Base-by-base conservation (phyloP, 495 filamentous ascomycete genomes). In the Lophiostoma macrostomum region DNA sequence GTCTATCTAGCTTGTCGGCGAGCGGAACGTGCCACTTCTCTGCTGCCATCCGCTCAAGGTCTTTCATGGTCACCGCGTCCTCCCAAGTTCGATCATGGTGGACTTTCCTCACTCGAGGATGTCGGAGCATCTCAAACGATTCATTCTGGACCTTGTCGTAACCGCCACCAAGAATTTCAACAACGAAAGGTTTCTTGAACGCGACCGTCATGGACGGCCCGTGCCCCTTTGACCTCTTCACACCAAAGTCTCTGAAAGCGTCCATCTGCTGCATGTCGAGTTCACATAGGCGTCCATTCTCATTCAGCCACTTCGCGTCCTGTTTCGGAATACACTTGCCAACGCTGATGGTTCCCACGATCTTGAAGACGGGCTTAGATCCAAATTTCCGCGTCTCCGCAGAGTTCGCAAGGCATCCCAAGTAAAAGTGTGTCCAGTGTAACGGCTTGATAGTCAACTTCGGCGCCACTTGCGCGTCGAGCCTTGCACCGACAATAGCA, bases 341-440 rank as follows among this genome's bases (percentile, higher is more conserved):
- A 31, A 48, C 44, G 0, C 65, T 74, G 29, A 87, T 67, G 10
- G 72, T 69, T 45, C 79, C 81, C n/a, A 91, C 75, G 4, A 91
- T 69, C 39, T 78, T 73, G 58, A 86, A 91, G 11, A 58, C 69
- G 7, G 87, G 86, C 25, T 68, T 76, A 19, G 73, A 74, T 2
- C 69, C 66, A 46, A 69, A 73, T 6, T 76, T 14, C 16, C 51
- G 71, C 1, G 86, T 79, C n/a, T 76, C 77, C 1, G 80, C 74
- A 61, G 83, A 85, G 53, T 95, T 94, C 5, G 78, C 69, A 8
- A 94, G 69, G 66, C 88, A 93, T 0, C 81, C 90, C 50, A 93
- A 74, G 64, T 83, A 80, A 56, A 93, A 94, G 48, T 85, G 80
- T 1, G 88, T 94, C 83, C 87, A 91, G 16, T 69, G 72, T 36